Percentiles rank a stretch among this genome's conserved stretches.
These are phyloP conservation scores for Rheum nobile DNA, from an alignment of 148 eudicot species.

Conservation along the genomic window DNA sequence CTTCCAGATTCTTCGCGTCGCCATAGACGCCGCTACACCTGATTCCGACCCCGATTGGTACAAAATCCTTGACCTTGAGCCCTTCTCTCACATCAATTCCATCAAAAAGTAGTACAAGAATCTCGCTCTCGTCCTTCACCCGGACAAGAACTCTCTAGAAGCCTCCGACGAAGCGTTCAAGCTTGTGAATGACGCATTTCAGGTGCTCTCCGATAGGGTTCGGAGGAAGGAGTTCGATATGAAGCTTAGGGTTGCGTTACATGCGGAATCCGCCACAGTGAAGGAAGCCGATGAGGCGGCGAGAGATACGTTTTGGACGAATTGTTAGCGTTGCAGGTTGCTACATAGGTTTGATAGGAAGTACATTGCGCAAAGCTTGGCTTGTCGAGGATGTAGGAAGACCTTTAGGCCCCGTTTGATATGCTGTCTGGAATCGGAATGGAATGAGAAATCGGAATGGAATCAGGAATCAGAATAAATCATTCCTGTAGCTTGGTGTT, in stretches of 20 bases:
- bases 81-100: constrained; percentile 35
- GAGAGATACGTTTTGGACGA: constrained; percentile 36
- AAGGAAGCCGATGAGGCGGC: constrained; percentile 13
- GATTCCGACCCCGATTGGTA: constrained; percentile 27
- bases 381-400: constrained; percentile 53
- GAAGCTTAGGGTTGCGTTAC: constrained; percentile 41
- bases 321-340: constrained; percentile 37
- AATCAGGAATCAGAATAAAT: too few species aligned
- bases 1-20: constrained; percentile 31
- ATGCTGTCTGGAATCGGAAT: too few species aligned
- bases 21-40: constrained; percentile 9
- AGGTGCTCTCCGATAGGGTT: constrained; percentile 42
- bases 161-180: constrained; percentile 63
- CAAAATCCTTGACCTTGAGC: constrained; percentile 36
- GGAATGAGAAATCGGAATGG: too few species aligned
- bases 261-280: constrained; percentile 15
- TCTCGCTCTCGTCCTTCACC: constrained; percentile 51
- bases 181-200: constrained; percentile 44
- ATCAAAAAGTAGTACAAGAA: constrained; percentile 55
- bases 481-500: too few species aligned
- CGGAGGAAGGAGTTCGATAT: constrained; percentile 43
- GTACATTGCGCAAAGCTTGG: constrained; percentile 54
- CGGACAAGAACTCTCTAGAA: constrained; percentile 38
- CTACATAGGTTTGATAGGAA: constrained; percentile 54
- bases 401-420: too few species aligned